A percentile compares a stretch with the other conserved stretches of the same genome.
These are phyloP conservation scores for Nakazawaea populi DNA, from an alignment of 805 yeast species.

Conservation along the genomic window DNA sequence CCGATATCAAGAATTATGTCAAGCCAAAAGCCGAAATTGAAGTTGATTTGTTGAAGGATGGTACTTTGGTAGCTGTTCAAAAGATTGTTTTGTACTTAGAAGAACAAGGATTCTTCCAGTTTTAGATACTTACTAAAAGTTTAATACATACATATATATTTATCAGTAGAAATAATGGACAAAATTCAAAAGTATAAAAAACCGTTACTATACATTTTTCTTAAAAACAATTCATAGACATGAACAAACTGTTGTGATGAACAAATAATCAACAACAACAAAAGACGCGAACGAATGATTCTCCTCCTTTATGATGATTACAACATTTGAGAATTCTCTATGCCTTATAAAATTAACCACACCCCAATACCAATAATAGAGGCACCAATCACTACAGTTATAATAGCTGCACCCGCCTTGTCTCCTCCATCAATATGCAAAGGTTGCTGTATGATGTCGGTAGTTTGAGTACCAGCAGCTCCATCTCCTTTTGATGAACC, in stretches of 20 bases:
- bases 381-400: conserved; percentile 54
- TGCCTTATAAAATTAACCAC: conserved; percentile 64
- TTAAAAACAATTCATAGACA: too few species aligned
- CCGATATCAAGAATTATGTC: conserved; percentile 43
- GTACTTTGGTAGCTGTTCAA: conserved; percentile 66
- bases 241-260: too few species aligned
- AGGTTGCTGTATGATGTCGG: conserved; percentile 41
- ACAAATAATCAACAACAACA: not conserved
- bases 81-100: conserved; percentile 68
- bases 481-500: conserved; percentile 67
- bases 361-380: conserved; percentile 57
- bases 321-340: not conserved
- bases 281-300: not conserved
- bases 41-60: conserved; percentile 46
- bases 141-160: too few species aligned
- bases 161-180: not conserved
- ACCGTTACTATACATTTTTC: not conserved
- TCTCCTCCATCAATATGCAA: conserved; percentile 55
- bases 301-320: not conserved
- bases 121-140: conserved; percentile 18
- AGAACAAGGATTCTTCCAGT: conserved; percentile 75
- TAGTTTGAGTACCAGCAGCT: conserved; percentile 55
- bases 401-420: conserved; percentile 83
- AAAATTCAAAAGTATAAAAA: conserved; percentile 7
- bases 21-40: conserved; percentile 52